Evolutionary conservation across 495 filamentous ascomycete species (phyloP), one percentile per base, ranked within the genome.

Genomic region (Pyrenula massariospora): DNA sequence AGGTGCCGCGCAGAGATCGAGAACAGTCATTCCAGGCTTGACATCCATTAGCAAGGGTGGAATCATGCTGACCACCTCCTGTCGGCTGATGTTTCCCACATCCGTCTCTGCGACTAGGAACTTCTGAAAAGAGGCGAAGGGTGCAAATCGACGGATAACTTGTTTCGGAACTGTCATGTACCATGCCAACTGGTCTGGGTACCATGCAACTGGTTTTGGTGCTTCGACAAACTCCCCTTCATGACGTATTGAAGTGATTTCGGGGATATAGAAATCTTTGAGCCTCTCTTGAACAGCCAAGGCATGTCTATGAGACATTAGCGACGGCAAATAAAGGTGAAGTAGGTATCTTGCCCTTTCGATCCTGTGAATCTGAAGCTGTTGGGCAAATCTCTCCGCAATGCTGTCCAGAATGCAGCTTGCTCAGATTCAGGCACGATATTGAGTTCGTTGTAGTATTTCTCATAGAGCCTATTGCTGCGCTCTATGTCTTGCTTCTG

Each of bases 61-160:
- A 59, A 98, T 96, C 93, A 98, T 98, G 76, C 88, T 94, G 58
- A 98, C 93, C 21, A 92, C 83, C 73, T 98, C 93, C 70, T 98
- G 93, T 62, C 93, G 81, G 68, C 85, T 94, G 66, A 98, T 97
- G 65, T 97, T 98, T 64, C 93, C 93, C 54, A 96, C 88, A 50
- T 86, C 89, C 11, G 93, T 96, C 75, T 98, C 93, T 23, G 91
- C 91, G 22, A 98, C 93, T n/a, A 98, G 74, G 76, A 95, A 98
- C 66, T 93, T 94, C 70, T 98, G 93, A 70, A 98, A 97, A 15
- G 86, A 86, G 50, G 88, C 82, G 67, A 98, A 98, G 1, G 94
- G 94, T 3, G 86, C 80, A 67, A 93, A 94, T 58, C 88, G 88
- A 55, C 94, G 84, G 61, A 97, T 76, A 56, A 96, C 84, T 57